These are phyloP conservation scores for Trichoderma citrinoviride DNA, from an alignment of 2,329 filamentous ascomycete genomes.

Conservation along the genomic window DNA sequence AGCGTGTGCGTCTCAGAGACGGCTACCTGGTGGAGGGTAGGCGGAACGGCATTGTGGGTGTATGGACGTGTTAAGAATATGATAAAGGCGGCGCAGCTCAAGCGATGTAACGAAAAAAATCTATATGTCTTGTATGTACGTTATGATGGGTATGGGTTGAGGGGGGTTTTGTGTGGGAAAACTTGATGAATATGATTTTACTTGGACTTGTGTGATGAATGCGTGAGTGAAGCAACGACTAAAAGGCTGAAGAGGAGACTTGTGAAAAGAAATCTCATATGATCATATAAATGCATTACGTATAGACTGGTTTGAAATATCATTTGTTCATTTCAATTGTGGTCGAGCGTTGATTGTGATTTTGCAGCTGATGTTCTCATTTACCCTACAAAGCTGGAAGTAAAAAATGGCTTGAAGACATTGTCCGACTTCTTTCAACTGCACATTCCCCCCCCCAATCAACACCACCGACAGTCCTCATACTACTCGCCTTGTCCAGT, in stretches of 20 bases:
- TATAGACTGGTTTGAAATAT: not conserved
- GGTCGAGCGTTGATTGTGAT: no score
- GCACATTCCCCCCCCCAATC: not conserved
- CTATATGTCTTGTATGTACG: slow-evolving; percentile 11
- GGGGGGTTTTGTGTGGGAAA: not conserved
- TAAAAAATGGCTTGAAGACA: not conserved
- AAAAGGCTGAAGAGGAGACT: not conserved
- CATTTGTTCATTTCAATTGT: no score
- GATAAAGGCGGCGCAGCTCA: slow-evolving; percentile 1
- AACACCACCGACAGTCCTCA: not conserved
- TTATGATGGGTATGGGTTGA: slow-evolving; percentile 2
- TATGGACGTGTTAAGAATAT: slow-evolving; percentile 70
- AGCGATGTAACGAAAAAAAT: slow-evolving; percentile 17
- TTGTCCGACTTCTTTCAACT: not conserved
- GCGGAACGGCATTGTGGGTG: slow-evolving; percentile 80
- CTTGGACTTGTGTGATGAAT: not conserved
- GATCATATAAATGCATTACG: not conserved
- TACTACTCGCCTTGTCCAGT: no score
- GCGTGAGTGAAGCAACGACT: no score
- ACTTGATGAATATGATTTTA: not conserved
- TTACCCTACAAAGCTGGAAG: not conserved
- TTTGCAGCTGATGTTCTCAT: no score
- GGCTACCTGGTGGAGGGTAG: slow-evolving; percentile 92
- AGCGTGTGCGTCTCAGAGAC: slow-evolving; percentile 86
- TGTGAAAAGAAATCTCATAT: not conserved